A percentile compares a stretch with the other conserved stretches of the same genome.
These are phyloP conservation scores for Cajanus cajan DNA, from an alignment of 306 rosid species.

Conservation along the genomic window DNA sequence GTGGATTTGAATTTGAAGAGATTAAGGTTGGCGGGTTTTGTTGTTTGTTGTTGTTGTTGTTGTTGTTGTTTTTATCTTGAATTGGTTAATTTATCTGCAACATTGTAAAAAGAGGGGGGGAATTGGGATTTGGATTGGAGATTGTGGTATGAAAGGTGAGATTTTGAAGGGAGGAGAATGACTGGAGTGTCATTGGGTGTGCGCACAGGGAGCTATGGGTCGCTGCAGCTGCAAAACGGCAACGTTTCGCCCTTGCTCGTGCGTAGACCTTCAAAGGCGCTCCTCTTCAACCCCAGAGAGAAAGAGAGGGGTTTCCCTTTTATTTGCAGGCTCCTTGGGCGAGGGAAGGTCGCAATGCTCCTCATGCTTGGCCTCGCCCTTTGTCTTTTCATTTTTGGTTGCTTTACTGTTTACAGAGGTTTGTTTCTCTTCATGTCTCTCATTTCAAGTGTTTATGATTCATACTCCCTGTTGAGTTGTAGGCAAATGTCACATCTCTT, in stretches of 20 bases:
- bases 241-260: conserved; percentile 38
- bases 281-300: conserved; percentile 62
- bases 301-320: conserved; percentile 68
- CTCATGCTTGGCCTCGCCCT: conserved; percentile 70
- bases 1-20: conserved; percentile 22
- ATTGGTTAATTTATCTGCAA: too few species aligned
- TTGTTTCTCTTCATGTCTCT: too few species aligned
- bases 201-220: conserved; percentile 75
- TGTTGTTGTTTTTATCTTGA: too few species aligned
- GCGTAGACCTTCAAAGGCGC: conserved; percentile 75
- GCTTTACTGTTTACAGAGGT: conserved; percentile 72
- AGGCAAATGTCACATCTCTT: background rate
- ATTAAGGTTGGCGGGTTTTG: conserved; percentile 3
- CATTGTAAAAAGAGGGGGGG: too few species aligned
- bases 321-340: conserved; percentile 60
- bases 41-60: too few species aligned
- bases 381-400: conserved; percentile 64
- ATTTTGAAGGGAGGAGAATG: conserved; percentile 65
- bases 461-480: background rate
- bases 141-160: conserved; percentile 50
- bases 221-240: conserved; percentile 67
- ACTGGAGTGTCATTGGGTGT: conserved; percentile 90
- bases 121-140: conserved; percentile 19
- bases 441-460: background rate
- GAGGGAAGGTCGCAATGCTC: conserved; percentile 79